Conservation (phyloP, 2,329 filamentous ascomycete genomes). For the Diaporthe destruens region DNA sequence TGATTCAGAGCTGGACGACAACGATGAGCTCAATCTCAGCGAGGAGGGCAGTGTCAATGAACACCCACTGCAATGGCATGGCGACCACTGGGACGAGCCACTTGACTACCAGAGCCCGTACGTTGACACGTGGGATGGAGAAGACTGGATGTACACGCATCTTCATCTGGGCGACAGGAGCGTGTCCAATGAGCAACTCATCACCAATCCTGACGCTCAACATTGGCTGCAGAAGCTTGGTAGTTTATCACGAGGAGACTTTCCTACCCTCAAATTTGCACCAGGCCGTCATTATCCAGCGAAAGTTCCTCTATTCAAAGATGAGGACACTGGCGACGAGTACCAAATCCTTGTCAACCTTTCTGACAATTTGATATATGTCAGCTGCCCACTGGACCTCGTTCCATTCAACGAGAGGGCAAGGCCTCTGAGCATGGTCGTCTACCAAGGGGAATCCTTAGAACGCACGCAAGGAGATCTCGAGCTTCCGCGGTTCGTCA, state of each 20-base stretch:
- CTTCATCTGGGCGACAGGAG: neutral
- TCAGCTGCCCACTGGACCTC: neutral
- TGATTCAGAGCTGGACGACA: neutral
- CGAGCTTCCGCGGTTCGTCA: neutral
- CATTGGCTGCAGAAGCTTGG: neutral
- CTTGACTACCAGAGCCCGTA: neutral
- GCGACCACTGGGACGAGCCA: neutral
- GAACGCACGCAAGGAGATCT: neutral
- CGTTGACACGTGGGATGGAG: neutral
- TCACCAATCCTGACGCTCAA: neutral
- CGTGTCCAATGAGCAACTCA: neutral
- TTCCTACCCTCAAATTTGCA: neutral
- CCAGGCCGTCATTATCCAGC: neutral
- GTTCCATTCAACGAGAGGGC: neutral
- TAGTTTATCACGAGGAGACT: neutral
- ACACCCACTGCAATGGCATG: neutral
- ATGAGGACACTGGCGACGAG: neutral
- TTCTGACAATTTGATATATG: neutral
- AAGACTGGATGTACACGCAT: neutral
- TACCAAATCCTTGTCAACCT: neutral
- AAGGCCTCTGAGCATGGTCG: neutral
- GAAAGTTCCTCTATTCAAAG: neutral
- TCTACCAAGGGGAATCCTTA: slow-evolving; percentile 10
- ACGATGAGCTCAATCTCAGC: neutral
- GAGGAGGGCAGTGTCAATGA: neutral